A percentile compares a stretch with the other conserved stretches of the same genome.
Conservation (phyloP, 2,329 filamentous ascomycete species). For the Aaosphaeria arxii region DNA sequence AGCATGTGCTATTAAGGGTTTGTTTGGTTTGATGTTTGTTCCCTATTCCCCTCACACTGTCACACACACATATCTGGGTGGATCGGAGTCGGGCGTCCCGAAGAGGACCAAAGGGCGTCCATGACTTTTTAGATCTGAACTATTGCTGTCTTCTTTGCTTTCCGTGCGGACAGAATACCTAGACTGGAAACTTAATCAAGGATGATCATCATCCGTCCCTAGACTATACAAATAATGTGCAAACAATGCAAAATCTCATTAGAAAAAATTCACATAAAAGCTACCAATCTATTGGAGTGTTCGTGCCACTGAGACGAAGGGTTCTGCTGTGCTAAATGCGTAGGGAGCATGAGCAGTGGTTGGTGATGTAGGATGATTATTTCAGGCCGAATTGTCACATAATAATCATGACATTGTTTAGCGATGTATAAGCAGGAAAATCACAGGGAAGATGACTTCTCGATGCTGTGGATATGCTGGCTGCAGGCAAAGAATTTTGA, state of each 20-base stretch:
- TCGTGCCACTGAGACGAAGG: too few species aligned
- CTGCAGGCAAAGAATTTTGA: too few species aligned
- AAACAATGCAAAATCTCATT: constrained; percentile 3
- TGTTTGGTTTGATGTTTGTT: neutral
- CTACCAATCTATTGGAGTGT: too few species aligned
- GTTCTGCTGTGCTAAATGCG: neutral
- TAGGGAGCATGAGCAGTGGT: neutral
- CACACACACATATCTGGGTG: constrained; percentile 6
- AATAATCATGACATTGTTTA: too few species aligned
- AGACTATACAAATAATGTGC: constrained; percentile 32
- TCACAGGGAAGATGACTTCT: too few species aligned
- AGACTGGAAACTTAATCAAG: constrained; percentile 42
- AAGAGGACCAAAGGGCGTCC: constrained; percentile 31
- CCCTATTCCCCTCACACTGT: too few species aligned
- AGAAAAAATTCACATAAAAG: neutral
- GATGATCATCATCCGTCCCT: constrained; percentile 32
- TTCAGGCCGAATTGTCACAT: too few species aligned
- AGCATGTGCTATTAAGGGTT: constrained; percentile 9
- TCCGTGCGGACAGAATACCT: constrained; percentile 28
- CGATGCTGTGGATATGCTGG: too few species aligned
- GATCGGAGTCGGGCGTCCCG: constrained; percentile 32
- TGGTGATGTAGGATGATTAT: too few species aligned
- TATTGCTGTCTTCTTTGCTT: constrained; percentile 20
- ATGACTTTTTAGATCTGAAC: constrained; percentile 16
- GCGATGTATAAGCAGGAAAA: too few species aligned